Base-by-base conservation (phyloP, 768 basidiomycete species). In the Leccinum arenicola region DNA sequence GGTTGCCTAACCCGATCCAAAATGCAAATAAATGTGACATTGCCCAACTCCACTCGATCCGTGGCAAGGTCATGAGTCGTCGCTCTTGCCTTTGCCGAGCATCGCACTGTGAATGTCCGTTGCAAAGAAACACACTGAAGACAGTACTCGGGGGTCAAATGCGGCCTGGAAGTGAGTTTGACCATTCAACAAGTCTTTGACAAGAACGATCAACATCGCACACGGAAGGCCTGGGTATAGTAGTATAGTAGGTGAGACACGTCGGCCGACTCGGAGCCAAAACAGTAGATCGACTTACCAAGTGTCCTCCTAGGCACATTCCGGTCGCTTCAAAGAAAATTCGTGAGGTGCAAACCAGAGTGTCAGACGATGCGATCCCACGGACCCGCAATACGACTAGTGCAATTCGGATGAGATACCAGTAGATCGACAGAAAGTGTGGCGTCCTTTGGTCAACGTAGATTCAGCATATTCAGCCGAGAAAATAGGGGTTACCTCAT, bases 121-220 rank as follows among this genome's bases (percentile, higher is more conserved):
- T 2, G 91, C 93, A 68, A 98, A 98, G 78, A 92, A 98, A 75
- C 95, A 97, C 48, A 96, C 91, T 0, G 91, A 82, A 1, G 95
- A 79, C 4, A 92, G 78, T 21, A 97, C 83, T 35, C 95, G 85
- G 6, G 81, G 76, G 70, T 98, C 90, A 69, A 98, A 95, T 0
- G 94, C 91, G 51, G 92, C 92, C 92, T 95, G 58, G 7, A 17
- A 45, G 61, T 47, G 5, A 15, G 14, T 6, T 2, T 2, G 33
- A 27, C 4, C 5, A 21, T 54, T 68, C 50, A 64, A 19, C 10
- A 29, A 21, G 25, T 29, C 21, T 48, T 38, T 23, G 36, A 61
- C 19, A 17, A 52, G 8, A 52, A 58, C 7, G 4, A 38, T 27
- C 21, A 25, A 49, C 19, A 35, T 55, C 75, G 55, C 65, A 84